phyloP scores from a whole-genome alignment of 2,329 filamentous ascomycete genomes.

The Bipolaris cookei region DNA sequence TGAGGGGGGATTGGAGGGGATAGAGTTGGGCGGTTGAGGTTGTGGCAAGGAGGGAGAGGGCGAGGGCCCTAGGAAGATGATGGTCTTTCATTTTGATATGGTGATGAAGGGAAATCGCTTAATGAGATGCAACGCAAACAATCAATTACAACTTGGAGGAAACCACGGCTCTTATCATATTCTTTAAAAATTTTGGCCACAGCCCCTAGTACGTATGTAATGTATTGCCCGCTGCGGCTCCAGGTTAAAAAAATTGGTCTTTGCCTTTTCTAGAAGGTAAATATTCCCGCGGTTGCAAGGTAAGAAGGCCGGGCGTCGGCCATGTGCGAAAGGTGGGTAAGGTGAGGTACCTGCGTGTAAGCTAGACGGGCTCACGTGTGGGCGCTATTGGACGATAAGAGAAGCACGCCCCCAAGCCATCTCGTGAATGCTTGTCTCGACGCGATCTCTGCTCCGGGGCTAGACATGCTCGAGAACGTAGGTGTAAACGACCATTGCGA shows the following conservation, averaged over 20 bases:
- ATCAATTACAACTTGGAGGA: neutral
- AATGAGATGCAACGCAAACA: neutral
- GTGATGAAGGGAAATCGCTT: neutral
- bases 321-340: constrained; percentile 24
- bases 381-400: constrained; percentile 37
- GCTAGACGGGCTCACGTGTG: constrained; percentile 38
- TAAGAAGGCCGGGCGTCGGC: constrained; percentile 21
- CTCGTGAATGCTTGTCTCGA: constrained; percentile 24
- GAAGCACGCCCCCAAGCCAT: constrained; percentile 31
- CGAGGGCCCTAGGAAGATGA: constrained; percentile 20
- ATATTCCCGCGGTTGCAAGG: constrained; percentile 6
- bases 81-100: constrained; percentile 29
- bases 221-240: neutral
- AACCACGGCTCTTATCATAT: constrained; percentile 1
- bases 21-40: constrained; percentile 51
- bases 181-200: constrained; percentile 16
- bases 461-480: constrained; percentile 8
- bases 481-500: neutral
- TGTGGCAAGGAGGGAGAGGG: constrained; percentile 28
- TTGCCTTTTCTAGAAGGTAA: constrained; percentile 45
- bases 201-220: neutral
- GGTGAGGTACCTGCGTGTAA: constrained; percentile 36
- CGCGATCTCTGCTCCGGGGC: constrained; percentile 21
- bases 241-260: constrained; percentile 21
- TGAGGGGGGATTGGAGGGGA: constrained; percentile 56